Evolutionary conservation across 768 basidiomycete species (phyloP).

Genomic region (Pulveroboletus sp.): DNA sequence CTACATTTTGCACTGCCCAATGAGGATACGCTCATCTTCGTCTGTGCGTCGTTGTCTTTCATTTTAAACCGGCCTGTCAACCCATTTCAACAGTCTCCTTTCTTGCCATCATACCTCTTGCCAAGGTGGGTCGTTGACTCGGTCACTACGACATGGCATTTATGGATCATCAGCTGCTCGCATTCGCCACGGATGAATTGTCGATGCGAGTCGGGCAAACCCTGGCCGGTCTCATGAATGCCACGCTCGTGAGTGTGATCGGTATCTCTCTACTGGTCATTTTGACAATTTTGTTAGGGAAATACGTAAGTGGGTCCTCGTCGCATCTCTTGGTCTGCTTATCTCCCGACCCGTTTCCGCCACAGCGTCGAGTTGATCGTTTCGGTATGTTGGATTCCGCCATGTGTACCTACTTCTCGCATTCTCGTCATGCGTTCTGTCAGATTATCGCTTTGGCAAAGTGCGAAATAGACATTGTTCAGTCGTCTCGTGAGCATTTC

Average conservation of each 20-base stretch:
- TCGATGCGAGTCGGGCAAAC: conserved; percentile 81
- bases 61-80: background rate
- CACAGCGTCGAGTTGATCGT: conserved; percentile 58
- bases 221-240: conserved; percentile 78
- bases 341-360: background rate
- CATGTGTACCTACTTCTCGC: background rate
- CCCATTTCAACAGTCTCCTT: conserved; percentile 54
- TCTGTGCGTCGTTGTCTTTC: conserved; percentile 48
- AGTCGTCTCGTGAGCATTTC: conserved; percentile 59
- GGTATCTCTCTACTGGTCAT: background rate
- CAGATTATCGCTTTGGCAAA: conserved; percentile 78
- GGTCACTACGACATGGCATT: background rate
- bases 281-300: conserved; percentile 17
- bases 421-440: background rate
- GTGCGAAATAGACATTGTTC: conserved; percentile 77
- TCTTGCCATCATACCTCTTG: conserved; percentile 78
- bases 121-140: conserved; percentile 46
- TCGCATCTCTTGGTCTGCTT: background rate
- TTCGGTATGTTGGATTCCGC: conserved; percentile 41
- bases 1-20: conserved; percentile 54
- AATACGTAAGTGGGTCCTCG: conserved; percentile 24
- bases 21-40: conserved; percentile 60
- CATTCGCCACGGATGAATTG: conserved; percentile 82
- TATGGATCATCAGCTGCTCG: conserved; percentile 48
- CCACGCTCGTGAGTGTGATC: conserved; percentile 57